These are phyloP conservation scores for Aspergillus viridinutans DNA, from an alignment of 2,329 filamentous ascomycete genomes.

Conservation along the genomic window DNA sequence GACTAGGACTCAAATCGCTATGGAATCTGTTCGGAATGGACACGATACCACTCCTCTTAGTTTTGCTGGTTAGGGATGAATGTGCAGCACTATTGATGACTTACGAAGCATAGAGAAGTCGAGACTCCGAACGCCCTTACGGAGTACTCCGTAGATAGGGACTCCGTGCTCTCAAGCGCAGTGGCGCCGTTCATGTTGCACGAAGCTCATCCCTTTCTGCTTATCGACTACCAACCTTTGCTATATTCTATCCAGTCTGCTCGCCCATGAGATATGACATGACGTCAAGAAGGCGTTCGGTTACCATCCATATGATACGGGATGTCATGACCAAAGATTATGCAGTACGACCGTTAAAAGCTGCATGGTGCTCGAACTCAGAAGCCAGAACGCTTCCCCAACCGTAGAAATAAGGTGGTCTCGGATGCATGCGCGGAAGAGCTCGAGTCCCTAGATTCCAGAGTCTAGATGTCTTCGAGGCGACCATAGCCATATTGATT, in stretches of 20 bases:
- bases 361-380: not conserved
- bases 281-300: not conserved
- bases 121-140: no score
- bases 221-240: not conserved
- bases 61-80: no score
- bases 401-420: not conserved
- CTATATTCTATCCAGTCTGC: not conserved
- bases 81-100: no score
- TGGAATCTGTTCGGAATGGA: no score
- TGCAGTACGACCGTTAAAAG: not conserved
- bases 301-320: not conserved
- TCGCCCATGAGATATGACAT: not conserved
- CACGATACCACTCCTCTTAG: no score
- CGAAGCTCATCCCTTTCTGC: conserved; percentile 5
- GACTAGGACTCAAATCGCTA: not conserved
- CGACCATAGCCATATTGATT: not conserved
- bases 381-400: not conserved
- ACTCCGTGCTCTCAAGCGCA: not conserved
- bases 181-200: not conserved
- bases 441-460: not conserved
- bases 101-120: no score
- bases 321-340: not conserved
- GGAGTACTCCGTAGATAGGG: no score
- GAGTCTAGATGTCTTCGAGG: not conserved
- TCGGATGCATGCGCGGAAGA: no score